Evolutionary conservation across 768 basidiomycete species (phyloP), one percentile per base, ranked within the genome.

Genomic region (Fibroporia radiculosa): DNA sequence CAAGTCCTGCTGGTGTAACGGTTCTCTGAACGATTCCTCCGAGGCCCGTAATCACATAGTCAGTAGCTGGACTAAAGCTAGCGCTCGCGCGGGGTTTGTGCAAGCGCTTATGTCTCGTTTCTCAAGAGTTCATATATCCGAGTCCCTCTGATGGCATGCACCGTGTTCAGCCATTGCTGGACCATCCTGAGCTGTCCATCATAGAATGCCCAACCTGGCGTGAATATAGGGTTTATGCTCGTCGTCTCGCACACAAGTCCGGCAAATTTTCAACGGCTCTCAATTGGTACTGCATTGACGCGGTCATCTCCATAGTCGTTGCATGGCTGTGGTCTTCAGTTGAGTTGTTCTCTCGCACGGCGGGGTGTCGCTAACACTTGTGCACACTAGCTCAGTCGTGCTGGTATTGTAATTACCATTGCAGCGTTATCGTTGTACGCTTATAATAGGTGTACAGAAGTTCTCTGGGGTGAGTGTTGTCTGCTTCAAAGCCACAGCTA

Each of bases 201-300:
- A 54, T 71, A 35, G 60, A 69, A 28, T 66, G 61, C 49, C 64
- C 67, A 29, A 73, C 68, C 14, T 78, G 68, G 56, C 65, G 63
- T 38, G 83, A 87, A 57, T 84, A 80, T 48, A 69, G 76, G 40
- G 67, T 85, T 20, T 74, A 78, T 47, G 73, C 78, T 45, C 69
- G 68, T 69, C 70, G 61, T 12, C 49, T 74, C 23, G 63, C 65
- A 29, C 70, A 67, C 23, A 63, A 72, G 55, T 71, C 71, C 1
- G 67, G 59, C 42, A 57, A 66, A 12, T 58, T 47, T 32, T 48
- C 68, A 25, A 47, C 70, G 13, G 60, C 65, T 32, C 58, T 54
- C 10, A 44, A 47, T 34, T 63, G 66, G 56, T 61, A 59, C 0
- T 68, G 67, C 65, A 20, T 58, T 13, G 72, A 75, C 56, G 58